These are phyloP conservation scores for Diophrys appendiculata DNA, from an alignment of 73 alveolate genomes.

Conservation along the genomic window DNA sequence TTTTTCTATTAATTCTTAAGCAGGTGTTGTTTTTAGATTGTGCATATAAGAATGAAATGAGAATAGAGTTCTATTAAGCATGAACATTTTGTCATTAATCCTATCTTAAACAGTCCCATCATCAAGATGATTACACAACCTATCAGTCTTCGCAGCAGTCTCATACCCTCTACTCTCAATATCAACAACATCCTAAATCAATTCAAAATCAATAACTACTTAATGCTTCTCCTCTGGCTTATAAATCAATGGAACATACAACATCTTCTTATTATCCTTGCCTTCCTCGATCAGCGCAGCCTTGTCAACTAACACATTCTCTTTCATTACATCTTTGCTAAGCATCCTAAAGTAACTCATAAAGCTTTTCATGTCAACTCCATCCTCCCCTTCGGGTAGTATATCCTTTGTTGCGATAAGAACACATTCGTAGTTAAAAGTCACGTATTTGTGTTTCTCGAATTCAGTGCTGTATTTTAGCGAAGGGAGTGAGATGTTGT, in stretches of 20 bases:
- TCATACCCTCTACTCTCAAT: background rate
- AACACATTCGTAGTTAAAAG: background rate
- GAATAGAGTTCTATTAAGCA: no score
- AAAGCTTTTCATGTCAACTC: background rate
- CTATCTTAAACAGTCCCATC: no score
- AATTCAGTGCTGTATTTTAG: background rate
- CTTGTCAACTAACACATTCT: background rate
- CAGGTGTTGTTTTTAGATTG: no score
- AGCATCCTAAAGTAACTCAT: background rate
- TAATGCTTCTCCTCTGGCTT: background rate
- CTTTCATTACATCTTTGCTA: background rate
- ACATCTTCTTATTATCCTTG: background rate
- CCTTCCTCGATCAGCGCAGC: background rate
- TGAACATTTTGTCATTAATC: no score
- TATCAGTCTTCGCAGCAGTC: background rate
- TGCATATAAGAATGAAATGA: no score
- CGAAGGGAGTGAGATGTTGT: background rate
- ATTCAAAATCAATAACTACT: background rate
- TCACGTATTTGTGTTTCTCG: background rate
- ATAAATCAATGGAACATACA: background rate
- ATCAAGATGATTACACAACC: no score
- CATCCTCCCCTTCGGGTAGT: background rate
- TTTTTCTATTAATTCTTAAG: background rate
- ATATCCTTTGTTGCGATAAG: background rate
- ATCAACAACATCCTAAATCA: background rate